These are phyloP conservation scores for Microbotryomycetes sp. DNA, from an alignment of 1,284 basidiomycete species.

Conservation along the genomic window DNA sequence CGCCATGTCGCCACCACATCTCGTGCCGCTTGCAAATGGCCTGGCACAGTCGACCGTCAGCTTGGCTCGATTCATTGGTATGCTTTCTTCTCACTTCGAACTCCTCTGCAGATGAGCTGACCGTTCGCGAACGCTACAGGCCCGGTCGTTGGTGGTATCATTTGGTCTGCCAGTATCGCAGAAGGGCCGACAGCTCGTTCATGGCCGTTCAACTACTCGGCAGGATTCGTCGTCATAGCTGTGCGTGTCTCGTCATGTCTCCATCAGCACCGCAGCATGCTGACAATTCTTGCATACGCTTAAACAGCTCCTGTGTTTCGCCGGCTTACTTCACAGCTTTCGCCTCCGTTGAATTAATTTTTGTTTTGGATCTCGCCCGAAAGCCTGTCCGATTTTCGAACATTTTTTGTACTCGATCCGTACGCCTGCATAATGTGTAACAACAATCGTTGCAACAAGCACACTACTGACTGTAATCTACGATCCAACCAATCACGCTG, in stretches of 20 bases:
- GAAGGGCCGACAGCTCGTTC: constrained; percentile 31
- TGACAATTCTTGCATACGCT: constrained; percentile 4
- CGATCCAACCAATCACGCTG: too few relatives aligned
- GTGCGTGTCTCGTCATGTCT: not conserved
- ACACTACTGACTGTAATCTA: too few relatives aligned
- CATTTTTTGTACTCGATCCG: too few relatives aligned
- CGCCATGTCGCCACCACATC: constrained; percentile 44
- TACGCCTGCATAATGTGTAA: too few relatives aligned
- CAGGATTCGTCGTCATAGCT: constrained; percentile 30
- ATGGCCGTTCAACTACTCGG: constrained; percentile 28
- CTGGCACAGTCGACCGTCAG: constrained; percentile 44
- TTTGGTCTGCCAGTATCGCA: constrained; percentile 36
- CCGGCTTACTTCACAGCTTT: constrained; percentile 28
- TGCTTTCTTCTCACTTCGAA: constrained; percentile 30
- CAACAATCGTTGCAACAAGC: too few relatives aligned
- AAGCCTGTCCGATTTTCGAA: too few relatives aligned
- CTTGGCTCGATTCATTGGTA: constrained; percentile 44
- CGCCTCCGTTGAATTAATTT: constrained; percentile 9
- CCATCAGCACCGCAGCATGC: not conserved
- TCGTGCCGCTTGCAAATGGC: constrained; percentile 45
- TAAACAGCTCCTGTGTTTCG: constrained; percentile 17
- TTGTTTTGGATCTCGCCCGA: too few relatives aligned
- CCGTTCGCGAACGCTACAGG: constrained; percentile 1
- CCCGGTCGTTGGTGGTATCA: constrained; percentile 20
- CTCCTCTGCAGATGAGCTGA: not conserved